Conservation (phyloP, 2,329 filamentous ascomycete genomes). For the Lasiodiplodia hormozganensis region DNA sequence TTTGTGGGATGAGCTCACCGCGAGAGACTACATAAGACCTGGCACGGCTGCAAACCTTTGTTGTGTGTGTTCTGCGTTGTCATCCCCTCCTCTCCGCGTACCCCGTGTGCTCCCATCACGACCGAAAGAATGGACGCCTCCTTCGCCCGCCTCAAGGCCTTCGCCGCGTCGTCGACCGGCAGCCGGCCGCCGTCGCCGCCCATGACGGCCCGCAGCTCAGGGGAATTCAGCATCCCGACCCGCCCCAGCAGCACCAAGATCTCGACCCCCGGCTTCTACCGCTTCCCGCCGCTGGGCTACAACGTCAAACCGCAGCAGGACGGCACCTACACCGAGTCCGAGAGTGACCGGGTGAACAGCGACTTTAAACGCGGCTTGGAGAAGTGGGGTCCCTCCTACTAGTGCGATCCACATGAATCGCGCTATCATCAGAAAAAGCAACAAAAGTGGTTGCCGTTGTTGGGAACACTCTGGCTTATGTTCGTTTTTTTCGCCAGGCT, state of each 20-base stretch:
- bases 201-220: not conserved
- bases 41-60: not conserved
- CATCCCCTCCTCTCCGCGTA: not conserved
- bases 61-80: not conserved
- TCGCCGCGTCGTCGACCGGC: not conserved
- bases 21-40: not conserved
- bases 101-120: not conserved
- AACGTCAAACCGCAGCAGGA: conserved; percentile 4
- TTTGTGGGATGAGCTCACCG: conserved; percentile 12
- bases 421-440: too few species aligned
- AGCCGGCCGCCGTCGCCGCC: not conserved
- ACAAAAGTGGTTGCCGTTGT: not conserved
- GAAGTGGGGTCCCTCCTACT: not conserved
- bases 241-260: not conserved
- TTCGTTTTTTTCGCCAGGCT: not conserved
- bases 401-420: not conserved
- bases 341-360: conserved; percentile 3
- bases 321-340: conserved; percentile 1
- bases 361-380: conserved; percentile 11
- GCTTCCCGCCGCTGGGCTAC: conserved; percentile 5
- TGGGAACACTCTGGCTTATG: not conserved
- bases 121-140: not conserved
- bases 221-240: not conserved
- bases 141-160: not conserved
- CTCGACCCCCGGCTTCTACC: conserved; percentile 2